These are phyloP conservation scores for Carex pumila DNA, from an alignment of 176 grass and related monocot genomes.

Conservation along the genomic window DNA sequence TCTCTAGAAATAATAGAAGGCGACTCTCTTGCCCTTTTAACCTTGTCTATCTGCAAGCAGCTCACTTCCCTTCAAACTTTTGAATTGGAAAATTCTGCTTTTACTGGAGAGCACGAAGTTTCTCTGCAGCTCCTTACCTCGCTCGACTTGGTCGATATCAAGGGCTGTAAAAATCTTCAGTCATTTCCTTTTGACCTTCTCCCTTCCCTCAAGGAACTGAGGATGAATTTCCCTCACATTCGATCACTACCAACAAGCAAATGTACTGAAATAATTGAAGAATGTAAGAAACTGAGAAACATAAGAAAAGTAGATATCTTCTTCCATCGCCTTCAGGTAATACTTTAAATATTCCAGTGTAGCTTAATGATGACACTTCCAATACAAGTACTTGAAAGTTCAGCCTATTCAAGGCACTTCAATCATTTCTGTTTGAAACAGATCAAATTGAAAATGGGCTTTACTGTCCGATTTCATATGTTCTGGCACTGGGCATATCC, in stretches of 20 bases:
- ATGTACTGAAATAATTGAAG: background rate
- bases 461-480: too few relatives aligned
- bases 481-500: too few relatives aligned
- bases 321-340: background rate
- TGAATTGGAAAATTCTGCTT: background rate
- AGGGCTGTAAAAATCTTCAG: rapidly evolving
- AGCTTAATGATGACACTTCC: background rate
- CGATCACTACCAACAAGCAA: background rate
- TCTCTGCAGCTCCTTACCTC: constrained; percentile 22
- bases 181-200: constrained; percentile 17
- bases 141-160: background rate
- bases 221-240: background rate
- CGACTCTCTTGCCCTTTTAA: background rate
- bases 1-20: background rate
- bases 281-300: background rate
- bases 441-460: too few relatives aligned
- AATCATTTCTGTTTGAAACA: too few relatives aligned
- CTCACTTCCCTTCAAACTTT: constrained; percentile 18
- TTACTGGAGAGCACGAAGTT: constrained; percentile 12
- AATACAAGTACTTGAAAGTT: background rate
- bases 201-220: constrained; percentile 1
- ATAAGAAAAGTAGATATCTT: background rate
- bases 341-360: background rate
- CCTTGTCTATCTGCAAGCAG: background rate
- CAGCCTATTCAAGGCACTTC: too few relatives aligned